Evolutionary conservation across 2,329 filamentous ascomycete genomes (phyloP).

Genomic region (Penicillium sp.): DNA sequence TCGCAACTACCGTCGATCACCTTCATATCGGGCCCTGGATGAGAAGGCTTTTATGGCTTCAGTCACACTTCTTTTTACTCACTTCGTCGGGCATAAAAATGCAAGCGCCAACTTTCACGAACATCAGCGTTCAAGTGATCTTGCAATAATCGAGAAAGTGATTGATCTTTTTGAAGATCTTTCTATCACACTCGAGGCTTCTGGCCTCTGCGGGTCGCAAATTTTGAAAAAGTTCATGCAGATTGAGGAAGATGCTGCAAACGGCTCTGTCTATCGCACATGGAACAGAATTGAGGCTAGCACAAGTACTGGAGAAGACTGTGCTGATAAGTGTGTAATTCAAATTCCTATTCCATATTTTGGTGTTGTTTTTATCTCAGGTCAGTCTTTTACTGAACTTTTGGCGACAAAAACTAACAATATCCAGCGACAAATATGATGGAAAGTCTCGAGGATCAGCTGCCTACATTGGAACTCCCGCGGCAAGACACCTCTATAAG

Average conservation of each 20-base stretch:
- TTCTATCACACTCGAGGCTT: slow-evolving; percentile 3
- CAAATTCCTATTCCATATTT: slow-evolving; percentile 13
- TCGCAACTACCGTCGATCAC: slow-evolving; percentile 15
- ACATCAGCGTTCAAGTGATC: slow-evolving; percentile 9
- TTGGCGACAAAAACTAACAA: neutral
- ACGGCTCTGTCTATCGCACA: slow-evolving; percentile 4
- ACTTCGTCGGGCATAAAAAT: slow-evolving; percentile 16
- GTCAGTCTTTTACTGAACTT: neutral
- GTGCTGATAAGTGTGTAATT: neutral
- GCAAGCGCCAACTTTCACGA: slow-evolving; percentile 6
- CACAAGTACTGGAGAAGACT: neutral
- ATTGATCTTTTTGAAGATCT: slow-evolving; percentile 6
- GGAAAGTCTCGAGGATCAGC: neutral
- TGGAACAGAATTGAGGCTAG: neutral
- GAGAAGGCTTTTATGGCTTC: slow-evolving; percentile 20
- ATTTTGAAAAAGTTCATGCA: slow-evolving; percentile 3
- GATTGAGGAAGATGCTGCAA: slow-evolving; percentile 12
- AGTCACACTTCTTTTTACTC: slow-evolving; percentile 18
- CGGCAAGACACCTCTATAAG: neutral
- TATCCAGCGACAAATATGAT: neutral
- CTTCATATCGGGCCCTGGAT: slow-evolving; percentile 20
- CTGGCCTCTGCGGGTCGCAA: neutral
- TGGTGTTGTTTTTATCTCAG: slow-evolving; percentile 5
- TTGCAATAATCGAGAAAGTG: slow-evolving; percentile 4
- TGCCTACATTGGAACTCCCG: neutral